Evolutionary conservation across 176 grass and related monocot species (phyloP), one percentile per base, ranked within the genome.

Genomic region (Zizania latifolia): DNA sequence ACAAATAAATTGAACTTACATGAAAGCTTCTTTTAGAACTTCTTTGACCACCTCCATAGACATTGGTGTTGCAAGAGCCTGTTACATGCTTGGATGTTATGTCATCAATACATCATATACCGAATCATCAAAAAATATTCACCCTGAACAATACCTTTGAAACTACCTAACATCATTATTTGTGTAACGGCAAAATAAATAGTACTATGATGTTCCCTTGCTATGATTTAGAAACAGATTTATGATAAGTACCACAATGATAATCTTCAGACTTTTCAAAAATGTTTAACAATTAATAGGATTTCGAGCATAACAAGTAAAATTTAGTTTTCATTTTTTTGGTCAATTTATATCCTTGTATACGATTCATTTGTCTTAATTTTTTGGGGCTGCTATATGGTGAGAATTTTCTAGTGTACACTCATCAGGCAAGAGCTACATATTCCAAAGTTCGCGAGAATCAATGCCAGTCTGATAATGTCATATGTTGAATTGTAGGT

Each of bases 1-100:
- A 14, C 9, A 54, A 78, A 70, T 82, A 5, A 79, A 68, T 16
- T 58, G 16, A 84, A 89, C 78, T 87, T 89, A 97, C 94, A 67
- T 72, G n/a, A 83, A 93, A 70, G 94, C 87, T 72, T 97, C 83
- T 54, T 56, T 68, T 9, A 97, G 63, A 48, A 97, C 33, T 78
- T 87, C 74, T 77, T 91, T 70, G 81, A 93, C 31, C 38, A 70
- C 62, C 60, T 86, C 48, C 83, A 97, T 69, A 33, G 78, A 65
- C 78, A 86, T 78, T 63, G 30, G 73, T 73, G 83, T 65, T 58
- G 68, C 71, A 80, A 86, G 83, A 75, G 86, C 90, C 94, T 97
- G 70, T 58, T 41, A 75, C 38, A 79, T 69, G 44, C 32, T 81
- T 61, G 30, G 24, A 71, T 54, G 27, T 74, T 65, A 88, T 39